Base-by-base conservation (phyloP, 148 eudicot genomes). In the Rhododendron molle region DNA sequence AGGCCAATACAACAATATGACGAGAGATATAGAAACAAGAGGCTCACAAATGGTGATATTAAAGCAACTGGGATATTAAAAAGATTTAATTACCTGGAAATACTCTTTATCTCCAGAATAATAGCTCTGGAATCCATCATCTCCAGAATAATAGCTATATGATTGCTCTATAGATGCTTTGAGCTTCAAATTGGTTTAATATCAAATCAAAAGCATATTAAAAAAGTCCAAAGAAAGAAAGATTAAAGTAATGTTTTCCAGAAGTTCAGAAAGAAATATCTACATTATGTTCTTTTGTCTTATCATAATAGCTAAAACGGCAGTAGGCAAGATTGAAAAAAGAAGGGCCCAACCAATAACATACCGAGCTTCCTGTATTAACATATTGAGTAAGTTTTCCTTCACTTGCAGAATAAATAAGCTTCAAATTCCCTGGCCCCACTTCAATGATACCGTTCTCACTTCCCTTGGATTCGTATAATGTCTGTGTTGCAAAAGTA, bases 341-440 rank as follows among this genome's bases (percentile, higher is more conserved):
- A 7, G 67, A 46, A 26, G 58, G 65, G 78, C 47, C 36, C 4
- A 30, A 38, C 47, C 30, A 11, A 81, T 78, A 60, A 83, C 95
- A 78, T 91, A 97, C 99, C 84, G 71, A 87, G 90, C 71, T 90
- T 85, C 87, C 89, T 62, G 76, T 86, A 87, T 97, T 97, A 54
- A 90, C 85, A 90, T 94, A 97, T 84, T 87, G 90, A 77, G 82
- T 76, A 81, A 95, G 94, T 76, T 87, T 89, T 73, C 98, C 96
- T 21, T 80, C 91, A 81, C 83, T 86, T 73, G 83, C 91, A 47
- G 97, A 94, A 88, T 92, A 97, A 46, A 88, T 78, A 80, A 97
- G 93, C 92, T 92, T 95, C 88, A 97, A 88, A 83, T 88, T 89
- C 79, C 99, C 99, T 44, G 91, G 90, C 81, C 99, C 99, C 56